These are phyloP conservation scores for Termitomyces titanicus DNA, from an alignment of 768 basidiomycete species.

Conservation along the genomic window DNA sequence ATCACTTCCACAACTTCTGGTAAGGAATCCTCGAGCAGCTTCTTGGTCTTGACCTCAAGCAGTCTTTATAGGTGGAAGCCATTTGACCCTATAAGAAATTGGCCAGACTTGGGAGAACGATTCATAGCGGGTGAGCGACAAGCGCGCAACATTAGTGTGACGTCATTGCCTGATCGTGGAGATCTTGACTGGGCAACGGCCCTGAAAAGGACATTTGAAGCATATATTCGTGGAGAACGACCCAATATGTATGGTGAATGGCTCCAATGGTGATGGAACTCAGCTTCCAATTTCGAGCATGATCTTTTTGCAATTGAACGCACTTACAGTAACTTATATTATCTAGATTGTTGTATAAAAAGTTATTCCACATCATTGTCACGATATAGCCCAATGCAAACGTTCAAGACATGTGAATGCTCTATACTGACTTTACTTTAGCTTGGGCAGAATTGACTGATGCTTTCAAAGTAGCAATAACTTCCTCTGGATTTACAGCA, in stretches of 20 bases:
- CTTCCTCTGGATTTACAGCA: constrained; percentile 70
- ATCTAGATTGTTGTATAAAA: constrained; percentile 4
- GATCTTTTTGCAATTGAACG: too few relatives aligned
- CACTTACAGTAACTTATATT: background rate
- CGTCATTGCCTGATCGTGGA: constrained; percentile 56
- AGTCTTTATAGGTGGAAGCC: constrained; percentile 81
- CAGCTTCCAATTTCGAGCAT: background rate
- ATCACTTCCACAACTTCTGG: constrained; percentile 97
- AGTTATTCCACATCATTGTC: too few relatives aligned
- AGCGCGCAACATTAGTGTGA: constrained; percentile 44
- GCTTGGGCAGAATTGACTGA: constrained; percentile 68
- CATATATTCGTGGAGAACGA: constrained; percentile 83
- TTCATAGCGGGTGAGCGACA: constrained; percentile 75
- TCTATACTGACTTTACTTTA: constrained; percentile 24
- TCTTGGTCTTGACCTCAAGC: background rate
- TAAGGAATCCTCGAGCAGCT: constrained; percentile 25
- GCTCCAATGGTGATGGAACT: constrained; percentile 43
- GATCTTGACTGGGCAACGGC: constrained; percentile 94
- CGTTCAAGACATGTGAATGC: background rate
- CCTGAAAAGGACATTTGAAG: constrained; percentile 92
- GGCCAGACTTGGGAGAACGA: constrained; percentile 84
- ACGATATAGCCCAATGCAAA: background rate
- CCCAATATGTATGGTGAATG: constrained; percentile 97
- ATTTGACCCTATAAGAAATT: constrained; percentile 91
- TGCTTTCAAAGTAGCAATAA: constrained; percentile 70